Percentiles rank a stretch among this genome's conserved stretches.
These are phyloP conservation scores for Leptographium procerum DNA, from an alignment of 2,329 filamentous ascomycete species.

Conservation along the genomic window DNA sequence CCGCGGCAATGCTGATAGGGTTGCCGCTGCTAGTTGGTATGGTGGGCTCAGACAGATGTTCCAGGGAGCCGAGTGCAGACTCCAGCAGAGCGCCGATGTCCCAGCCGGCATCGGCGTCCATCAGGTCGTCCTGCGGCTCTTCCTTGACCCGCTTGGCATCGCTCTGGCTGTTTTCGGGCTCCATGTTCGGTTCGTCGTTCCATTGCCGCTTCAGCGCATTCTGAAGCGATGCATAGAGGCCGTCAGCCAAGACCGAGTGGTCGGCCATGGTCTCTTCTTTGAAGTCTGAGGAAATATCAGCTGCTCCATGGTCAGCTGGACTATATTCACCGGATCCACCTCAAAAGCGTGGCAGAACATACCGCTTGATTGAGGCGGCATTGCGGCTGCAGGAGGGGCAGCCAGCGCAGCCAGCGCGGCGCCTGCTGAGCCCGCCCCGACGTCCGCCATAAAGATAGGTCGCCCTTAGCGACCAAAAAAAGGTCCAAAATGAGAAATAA, in stretches of 20 bases:
- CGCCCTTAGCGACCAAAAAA: background rate
- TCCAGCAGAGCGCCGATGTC: slow-evolving; percentile 20
- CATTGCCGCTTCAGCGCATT: slow-evolving; percentile 15
- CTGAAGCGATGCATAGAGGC: slow-evolving; percentile 8
- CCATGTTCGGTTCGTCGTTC: slow-evolving; percentile 9
- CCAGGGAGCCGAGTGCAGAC: slow-evolving; percentile 16
- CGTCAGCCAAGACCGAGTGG: background rate
- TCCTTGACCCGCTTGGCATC: slow-evolving; percentile 16
- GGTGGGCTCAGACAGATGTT: background rate
- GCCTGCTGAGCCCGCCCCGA: background rate
- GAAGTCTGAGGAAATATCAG: background rate
- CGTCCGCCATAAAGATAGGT: background rate
- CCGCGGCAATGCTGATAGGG: background rate
- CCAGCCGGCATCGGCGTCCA: slow-evolving; percentile 5
- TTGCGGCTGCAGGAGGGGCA: background rate
- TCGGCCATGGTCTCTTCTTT: background rate
- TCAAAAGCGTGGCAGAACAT: background rate
- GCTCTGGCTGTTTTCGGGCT: background rate
- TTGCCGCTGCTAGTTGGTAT: background rate
- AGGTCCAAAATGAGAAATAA: background rate
- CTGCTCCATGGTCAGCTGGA: background rate
- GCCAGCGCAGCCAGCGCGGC: slow-evolving; percentile 2
- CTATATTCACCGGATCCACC: background rate
- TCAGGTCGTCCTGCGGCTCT: slow-evolving; percentile 6
- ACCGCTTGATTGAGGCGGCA: background rate